A percentile compares a stretch with the other conserved stretches of the same genome.
Evolutionary conservation across 148 eudicot genomes (phyloP).

Genomic region (Diospyros kaki): DNA sequence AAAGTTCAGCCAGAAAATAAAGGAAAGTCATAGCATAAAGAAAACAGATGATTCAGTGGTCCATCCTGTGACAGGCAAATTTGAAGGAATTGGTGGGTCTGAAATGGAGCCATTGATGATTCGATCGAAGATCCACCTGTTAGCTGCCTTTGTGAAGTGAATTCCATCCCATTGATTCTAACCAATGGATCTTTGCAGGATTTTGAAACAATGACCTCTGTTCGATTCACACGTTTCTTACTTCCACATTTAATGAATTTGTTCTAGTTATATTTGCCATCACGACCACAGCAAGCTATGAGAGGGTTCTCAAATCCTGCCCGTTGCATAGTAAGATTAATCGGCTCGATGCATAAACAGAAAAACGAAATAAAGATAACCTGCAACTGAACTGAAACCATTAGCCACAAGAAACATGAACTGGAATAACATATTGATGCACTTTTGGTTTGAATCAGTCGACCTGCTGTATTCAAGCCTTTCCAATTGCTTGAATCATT

Average conservation of each 20-base stretch:
- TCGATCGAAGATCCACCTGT: no score
- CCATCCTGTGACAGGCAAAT: slow-evolving; percentile 46
- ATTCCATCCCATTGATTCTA: slow-evolving; percentile 74
- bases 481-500: no score
- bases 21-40: no score
- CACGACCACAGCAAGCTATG: slow-evolving; percentile 75
- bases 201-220: slow-evolving; percentile 43
- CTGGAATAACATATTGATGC: no score
- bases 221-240: slow-evolving; percentile 43
- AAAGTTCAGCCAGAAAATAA: no score
- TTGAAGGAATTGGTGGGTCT: slow-evolving; percentile 59
- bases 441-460: no score
- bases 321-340: background rate
- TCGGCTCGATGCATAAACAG: background rate
- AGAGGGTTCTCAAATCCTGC: slow-evolving; percentile 61
- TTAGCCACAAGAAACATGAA: no score
- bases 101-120: slow-evolving; percentile 67
- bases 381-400: no score
- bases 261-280: slow-evolving; percentile 81
- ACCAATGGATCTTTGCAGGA: slow-evolving; percentile 54
- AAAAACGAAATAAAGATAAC: no score
- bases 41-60: background rate
- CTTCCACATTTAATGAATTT: slow-evolving; percentile 48
- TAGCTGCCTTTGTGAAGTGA: no score
- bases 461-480: no score